Percentiles rank a stretch among this genome's conserved stretches.
Evolutionary conservation across 805 yeast species (phyloP).

Genomic region (Tetrapisispora taiwanensis): DNA sequence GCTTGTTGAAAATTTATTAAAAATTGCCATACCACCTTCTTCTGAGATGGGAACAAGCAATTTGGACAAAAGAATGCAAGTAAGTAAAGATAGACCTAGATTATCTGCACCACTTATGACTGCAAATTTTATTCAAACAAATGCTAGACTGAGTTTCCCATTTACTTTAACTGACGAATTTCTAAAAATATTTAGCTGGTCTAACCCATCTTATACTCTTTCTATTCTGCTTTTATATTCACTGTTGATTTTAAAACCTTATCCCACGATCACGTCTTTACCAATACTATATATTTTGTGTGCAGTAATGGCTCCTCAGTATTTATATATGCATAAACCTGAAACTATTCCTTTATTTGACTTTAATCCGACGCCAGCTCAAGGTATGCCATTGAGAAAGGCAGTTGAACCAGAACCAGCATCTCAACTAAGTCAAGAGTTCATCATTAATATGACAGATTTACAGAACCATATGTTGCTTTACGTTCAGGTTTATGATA

Average conservation of each 20-base stretch:
- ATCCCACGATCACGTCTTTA: conserved; percentile 37
- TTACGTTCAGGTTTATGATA: conserved; percentile 56
- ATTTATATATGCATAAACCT: conserved; percentile 51
- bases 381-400: conserved; percentile 41
- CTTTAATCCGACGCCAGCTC: conserved; percentile 37
- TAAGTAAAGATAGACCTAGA: conserved; percentile 56
- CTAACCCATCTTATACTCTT: conserved; percentile 49
- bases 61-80: conserved; percentile 44
- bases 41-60: conserved; percentile 36
- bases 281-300: conserved; percentile 48
- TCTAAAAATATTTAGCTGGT: conserved; percentile 53
- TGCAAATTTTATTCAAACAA: conserved; percentile 51
- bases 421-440: conserved; percentile 70
- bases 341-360: conserved; percentile 32
- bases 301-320: conserved; percentile 59
- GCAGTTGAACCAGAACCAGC: conserved; percentile 56
- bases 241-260: conserved; percentile 50
- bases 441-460: conserved; percentile 68
- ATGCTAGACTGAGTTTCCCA: conserved; percentile 51
- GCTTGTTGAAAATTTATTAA: conserved; percentile 57
- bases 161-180: conserved; percentile 52
- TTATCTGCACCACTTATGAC: conserved; percentile 63
- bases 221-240: conserved; percentile 43
- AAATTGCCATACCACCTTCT: conserved; percentile 62
- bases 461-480: conserved; percentile 69